Conservation (phyloP, 768 basidiomycete genomes). For the Cystofilobasidium capitatum region DNA sequence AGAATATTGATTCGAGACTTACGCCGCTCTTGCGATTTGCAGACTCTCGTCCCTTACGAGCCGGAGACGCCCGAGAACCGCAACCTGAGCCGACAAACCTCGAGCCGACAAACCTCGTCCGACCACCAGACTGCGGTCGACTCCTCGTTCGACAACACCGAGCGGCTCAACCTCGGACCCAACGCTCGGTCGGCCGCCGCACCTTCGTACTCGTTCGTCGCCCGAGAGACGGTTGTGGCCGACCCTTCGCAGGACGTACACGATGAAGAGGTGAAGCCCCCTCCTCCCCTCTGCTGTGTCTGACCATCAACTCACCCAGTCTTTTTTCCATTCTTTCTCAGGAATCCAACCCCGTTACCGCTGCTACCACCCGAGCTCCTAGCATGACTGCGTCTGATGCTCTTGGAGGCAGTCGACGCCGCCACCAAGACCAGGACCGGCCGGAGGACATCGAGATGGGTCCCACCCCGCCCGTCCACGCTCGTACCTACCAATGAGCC, state of each 20-base stretch:
- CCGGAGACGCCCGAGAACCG: neutral
- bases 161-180: constrained; percentile 12
- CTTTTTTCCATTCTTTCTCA: neutral
- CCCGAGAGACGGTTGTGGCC: constrained; percentile 6
- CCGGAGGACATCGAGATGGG: constrained; percentile 24
- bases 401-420: neutral
- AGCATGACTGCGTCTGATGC: neutral
- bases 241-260: constrained; percentile 22
- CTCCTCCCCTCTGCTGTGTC: neutral
- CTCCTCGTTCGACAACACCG: constrained; percentile 6
- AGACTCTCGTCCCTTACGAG: constrained; percentile 18
- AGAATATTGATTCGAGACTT: too few species aligned
- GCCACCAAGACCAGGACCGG: neutral
- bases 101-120: neutral
- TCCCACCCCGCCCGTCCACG: neutral
- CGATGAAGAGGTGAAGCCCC: constrained; percentile 12
- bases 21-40: neutral
- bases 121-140: constrained; percentile 9
- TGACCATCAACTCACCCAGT: neutral
- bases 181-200: neutral
- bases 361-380: constrained; percentile 5
- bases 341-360: neutral
- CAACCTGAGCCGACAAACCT: neutral
- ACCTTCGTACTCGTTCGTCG: constrained; percentile 24
- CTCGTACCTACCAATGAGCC: neutral